These are phyloP conservation scores for Xylaria sp. DNA, from an alignment of 2,329 filamentous ascomycete genomes.

Conservation along the genomic window DNA sequence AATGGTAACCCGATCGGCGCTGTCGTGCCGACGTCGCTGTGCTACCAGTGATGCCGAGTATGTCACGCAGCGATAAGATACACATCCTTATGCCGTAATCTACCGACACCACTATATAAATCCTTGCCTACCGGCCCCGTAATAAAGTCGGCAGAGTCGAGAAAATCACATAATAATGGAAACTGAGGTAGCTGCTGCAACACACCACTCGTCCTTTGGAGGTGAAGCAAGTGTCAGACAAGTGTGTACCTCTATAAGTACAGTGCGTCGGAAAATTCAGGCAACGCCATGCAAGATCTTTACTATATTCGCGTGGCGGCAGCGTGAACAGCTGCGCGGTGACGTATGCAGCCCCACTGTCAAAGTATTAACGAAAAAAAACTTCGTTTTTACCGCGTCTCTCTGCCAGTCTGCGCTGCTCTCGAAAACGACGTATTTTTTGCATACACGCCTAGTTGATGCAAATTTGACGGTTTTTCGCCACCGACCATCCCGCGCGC, in stretches of 20 bases:
- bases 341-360: constrained; percentile 25
- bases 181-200: background rate
- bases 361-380: background rate
- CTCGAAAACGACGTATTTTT: background rate
- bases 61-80: background rate
- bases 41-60: background rate
- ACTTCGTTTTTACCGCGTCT: background rate
- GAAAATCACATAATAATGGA: background rate
- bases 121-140: background rate
- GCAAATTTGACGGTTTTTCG: background rate
- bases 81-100: background rate
- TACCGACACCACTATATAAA: background rate
- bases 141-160: constrained; percentile 5
- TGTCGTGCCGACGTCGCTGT: background rate
- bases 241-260: too few relatives aligned
- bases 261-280: constrained; percentile 20
- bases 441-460: background rate
- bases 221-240: background rate
- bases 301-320: constrained; percentile 20
- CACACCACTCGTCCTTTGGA: background rate
- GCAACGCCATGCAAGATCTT: constrained; percentile 20
- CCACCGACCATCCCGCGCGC: background rate
- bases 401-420: too few relatives aligned
- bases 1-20: constrained; percentile 10
- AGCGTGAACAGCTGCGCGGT: constrained; percentile 21